Conservation (phyloP, 2,329 filamentous ascomycete genomes). For the Exutisphaerella laricina region DNA sequence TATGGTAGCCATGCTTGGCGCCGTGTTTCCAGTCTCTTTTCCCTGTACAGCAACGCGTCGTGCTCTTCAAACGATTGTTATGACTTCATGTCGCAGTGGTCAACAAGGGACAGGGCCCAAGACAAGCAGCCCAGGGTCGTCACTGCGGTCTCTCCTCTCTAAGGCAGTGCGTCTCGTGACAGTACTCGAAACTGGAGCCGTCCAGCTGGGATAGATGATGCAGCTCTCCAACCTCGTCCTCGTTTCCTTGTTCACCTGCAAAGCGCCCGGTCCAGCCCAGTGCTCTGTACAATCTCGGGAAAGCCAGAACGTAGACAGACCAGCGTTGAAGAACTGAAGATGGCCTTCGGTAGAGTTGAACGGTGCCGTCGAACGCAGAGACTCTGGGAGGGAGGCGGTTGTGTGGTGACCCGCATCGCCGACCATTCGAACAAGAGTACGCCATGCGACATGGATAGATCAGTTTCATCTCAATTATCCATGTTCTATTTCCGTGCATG, state of each 20-base stretch:
- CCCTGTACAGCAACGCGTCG: constrained; percentile 2
- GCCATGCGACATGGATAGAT: no score
- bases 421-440: background rate
- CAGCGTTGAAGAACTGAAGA: no score
- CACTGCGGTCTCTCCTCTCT: background rate
- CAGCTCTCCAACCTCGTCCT: background rate
- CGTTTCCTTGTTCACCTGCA: background rate
- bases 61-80: background rate
- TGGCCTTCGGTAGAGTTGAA: background rate
- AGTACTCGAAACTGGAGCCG: background rate
- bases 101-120: constrained; percentile 13
- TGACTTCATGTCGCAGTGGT: constrained; percentile 10
- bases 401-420: background rate
- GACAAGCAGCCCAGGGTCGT: background rate
- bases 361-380: background rate
- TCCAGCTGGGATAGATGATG: background rate
- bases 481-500: no score
- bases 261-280: background rate
- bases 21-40: background rate
- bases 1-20: constrained; percentile 17
- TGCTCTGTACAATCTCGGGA: background rate
- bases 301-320: no score
- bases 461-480: no score
- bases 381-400: background rate
- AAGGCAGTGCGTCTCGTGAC: background rate